Base-by-base conservation (phyloP, 768 basidiomycete species). In the Leccinum olivaceopallidum region DNA sequence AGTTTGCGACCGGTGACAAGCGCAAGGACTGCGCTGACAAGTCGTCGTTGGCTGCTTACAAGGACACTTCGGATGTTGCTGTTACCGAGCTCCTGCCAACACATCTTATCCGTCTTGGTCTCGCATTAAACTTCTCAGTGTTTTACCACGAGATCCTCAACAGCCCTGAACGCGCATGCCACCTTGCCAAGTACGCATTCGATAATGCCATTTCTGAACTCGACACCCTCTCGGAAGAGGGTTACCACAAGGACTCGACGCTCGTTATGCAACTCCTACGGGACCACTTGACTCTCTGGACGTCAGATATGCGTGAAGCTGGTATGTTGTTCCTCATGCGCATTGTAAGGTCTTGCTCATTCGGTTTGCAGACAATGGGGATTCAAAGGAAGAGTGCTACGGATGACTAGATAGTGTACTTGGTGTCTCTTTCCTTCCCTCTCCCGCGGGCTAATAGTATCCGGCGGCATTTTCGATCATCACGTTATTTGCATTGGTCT, bases 81-180 rank as follows among this genome's bases (percentile, higher is more conserved):
- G 90, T 95, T 70, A 94, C 90, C 55, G 94, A 97, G 79, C 90
- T 98, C 49, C 94, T 90, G 26, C 91, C 92, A 32, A 97, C 95
- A 73, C 95, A 97, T 80, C 95, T 95, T 64, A 98, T 98, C 79
- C 95, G 95, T 72, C 92, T 98, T 64, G 96, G 96, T 78, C 91
- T 98, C 58, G 95, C 95, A 51, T 85, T 98, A 73, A 98, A 98
- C 86, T 98, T 98, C 87, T 97, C 94, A 57, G 95, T 98, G 54
- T 98, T 98, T 85, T 98, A 98, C 86, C 97, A 97, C 81, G 95
- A 98, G 79, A 97, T 98, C 76, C 88, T 97, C 77, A 97, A 97
- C 87, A 92, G 90, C 78, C 95, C 96, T 67, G 95, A 97, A 79
- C 93, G 94, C 77, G 96, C 96, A 55, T 97, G 95, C 83, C 93